Percentiles rank a stretch among this genome's conserved stretches.
Conservation (phyloP, 2,329 filamentous ascomycete genomes). For the Apiospora aurea region DNA sequence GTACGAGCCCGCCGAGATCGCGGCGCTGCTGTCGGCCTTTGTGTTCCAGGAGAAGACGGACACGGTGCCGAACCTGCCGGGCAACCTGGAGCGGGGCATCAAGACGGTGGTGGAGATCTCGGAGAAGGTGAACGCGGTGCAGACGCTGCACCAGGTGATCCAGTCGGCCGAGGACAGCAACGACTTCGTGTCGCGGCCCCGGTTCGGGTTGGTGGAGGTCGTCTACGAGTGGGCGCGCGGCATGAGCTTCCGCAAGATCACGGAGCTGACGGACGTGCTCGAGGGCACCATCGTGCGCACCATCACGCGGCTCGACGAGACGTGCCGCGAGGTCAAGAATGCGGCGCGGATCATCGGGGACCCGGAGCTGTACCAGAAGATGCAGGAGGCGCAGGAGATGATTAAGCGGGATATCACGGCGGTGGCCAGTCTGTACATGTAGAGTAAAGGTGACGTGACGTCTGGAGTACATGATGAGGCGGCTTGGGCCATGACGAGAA, state of each 20-base stretch:
- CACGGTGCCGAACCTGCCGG: slow-evolving; percentile 78
- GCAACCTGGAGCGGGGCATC: slow-evolving; percentile 81
- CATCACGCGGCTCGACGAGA: slow-evolving; percentile 93
- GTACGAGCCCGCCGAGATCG: slow-evolving; percentile 96
- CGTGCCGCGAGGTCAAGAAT: slow-evolving; percentile 96
- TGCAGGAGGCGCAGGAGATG: slow-evolving; percentile 96
- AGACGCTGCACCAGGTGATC: slow-evolving; percentile 91
- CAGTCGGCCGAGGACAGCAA: slow-evolving; percentile 88
- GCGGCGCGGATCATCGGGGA: slow-evolving; percentile 95
- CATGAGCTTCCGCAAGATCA: slow-evolving; percentile 99
- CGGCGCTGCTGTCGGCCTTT: slow-evolving; percentile 89
- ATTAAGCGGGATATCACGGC: slow-evolving; percentile 97
- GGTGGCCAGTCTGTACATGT: slow-evolving; percentile 89
- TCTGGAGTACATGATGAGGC: background rate
- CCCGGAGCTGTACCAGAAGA: slow-evolving; percentile 91
- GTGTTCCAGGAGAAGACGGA: slow-evolving; percentile 98
- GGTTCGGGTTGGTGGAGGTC: slow-evolving; percentile 95
- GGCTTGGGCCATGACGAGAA: background rate
- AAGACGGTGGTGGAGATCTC: slow-evolving; percentile 88
- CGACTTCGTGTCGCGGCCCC: slow-evolving; percentile 85
- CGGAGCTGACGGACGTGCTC: slow-evolving; percentile 91
- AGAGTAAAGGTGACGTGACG: background rate
- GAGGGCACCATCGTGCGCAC: slow-evolving; percentile 97
- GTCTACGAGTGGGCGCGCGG: slow-evolving; percentile 98
- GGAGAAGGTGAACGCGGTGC: slow-evolving; percentile 89